These are phyloP conservation scores for Elasticomyces elasticus DNA, from an alignment of 495 filamentous ascomycete species.

Conservation along the genomic window DNA sequence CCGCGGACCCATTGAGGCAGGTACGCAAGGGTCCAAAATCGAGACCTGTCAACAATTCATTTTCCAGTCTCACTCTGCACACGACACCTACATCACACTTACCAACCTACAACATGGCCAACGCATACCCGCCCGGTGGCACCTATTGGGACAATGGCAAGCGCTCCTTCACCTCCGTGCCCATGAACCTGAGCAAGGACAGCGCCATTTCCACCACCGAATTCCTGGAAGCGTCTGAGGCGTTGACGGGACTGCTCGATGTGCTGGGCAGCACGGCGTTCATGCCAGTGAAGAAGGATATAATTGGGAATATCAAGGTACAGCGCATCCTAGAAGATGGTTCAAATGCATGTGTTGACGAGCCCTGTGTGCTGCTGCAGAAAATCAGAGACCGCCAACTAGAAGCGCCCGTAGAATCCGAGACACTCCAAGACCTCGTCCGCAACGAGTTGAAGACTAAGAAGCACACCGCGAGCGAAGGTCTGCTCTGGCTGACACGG, in stretches of 20 bases:
- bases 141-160: constrained; percentile 81
- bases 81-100: neutral
- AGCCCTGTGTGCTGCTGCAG: constrained; percentile 36
- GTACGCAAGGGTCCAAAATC: too few species aligned
- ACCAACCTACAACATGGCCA: constrained; percentile 1
- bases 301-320: constrained; percentile 87
- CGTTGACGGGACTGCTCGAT: constrained; percentile 78
- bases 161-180: constrained; percentile 71
- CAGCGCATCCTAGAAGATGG: neutral
- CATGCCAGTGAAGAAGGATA: constrained; percentile 77
- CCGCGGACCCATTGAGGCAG: too few species aligned
- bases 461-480: constrained; percentile 77
- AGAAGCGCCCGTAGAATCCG: constrained; percentile 63
- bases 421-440: constrained; percentile 73
- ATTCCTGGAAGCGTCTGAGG: constrained; percentile 86
- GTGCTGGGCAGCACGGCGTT: constrained; percentile 74
- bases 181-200: constrained; percentile 57
- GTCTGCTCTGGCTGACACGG: constrained; percentile 85
- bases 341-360: neutral
- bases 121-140: constrained; percentile 46
- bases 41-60: neutral
- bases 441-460: constrained; percentile 76
- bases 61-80: neutral
- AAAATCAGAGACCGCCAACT: constrained; percentile 83
- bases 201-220: constrained; percentile 72